These are phyloP conservation scores for Paramecium biaurelia DNA, from an alignment of 73 alveolate species.

Conservation along the genomic window DNA sequence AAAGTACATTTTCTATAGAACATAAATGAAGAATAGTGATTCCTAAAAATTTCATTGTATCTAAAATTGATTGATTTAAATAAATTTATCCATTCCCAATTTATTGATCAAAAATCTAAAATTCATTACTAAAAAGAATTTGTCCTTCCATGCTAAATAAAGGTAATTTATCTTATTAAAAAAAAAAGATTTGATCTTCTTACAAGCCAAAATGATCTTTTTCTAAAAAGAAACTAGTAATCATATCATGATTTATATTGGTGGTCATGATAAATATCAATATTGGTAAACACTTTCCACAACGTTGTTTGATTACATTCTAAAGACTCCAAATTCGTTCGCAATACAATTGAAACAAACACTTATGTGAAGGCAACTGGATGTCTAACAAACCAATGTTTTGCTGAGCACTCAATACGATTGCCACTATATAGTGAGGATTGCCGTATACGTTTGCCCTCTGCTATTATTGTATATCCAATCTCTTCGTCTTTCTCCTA, in stretches of 20 bases:
- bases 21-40: conserved; percentile 68
- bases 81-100: conserved; percentile 81
- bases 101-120: not conserved
- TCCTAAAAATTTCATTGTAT: conserved; percentile 57
- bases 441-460: conserved; percentile 30
- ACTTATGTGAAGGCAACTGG: conserved; percentile 80
- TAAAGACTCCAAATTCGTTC: conserved; percentile 51
- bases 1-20: conserved; percentile 82
- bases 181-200: conserved; percentile 64
- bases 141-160: conserved; percentile 73
- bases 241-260: conserved; percentile 63
- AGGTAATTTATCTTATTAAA: conserved; percentile 75
- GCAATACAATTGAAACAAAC: conserved; percentile 75
- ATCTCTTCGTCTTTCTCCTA: not conserved
- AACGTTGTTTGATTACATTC: not conserved
- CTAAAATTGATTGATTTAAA: conserved; percentile 19
- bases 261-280: conserved; percentile 75
- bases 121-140: conserved; percentile 40
- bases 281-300: conserved; percentile 35
- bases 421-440: conserved; percentile 15
- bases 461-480: not conserved
- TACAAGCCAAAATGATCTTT: conserved; percentile 78
- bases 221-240: conserved; percentile 65
- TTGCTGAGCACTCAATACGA: not conserved
- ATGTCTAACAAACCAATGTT: conserved; percentile 60